Evolutionary conservation across 83 land plant species (phyloP).

Genomic region (Picea engelmannii): DNA sequence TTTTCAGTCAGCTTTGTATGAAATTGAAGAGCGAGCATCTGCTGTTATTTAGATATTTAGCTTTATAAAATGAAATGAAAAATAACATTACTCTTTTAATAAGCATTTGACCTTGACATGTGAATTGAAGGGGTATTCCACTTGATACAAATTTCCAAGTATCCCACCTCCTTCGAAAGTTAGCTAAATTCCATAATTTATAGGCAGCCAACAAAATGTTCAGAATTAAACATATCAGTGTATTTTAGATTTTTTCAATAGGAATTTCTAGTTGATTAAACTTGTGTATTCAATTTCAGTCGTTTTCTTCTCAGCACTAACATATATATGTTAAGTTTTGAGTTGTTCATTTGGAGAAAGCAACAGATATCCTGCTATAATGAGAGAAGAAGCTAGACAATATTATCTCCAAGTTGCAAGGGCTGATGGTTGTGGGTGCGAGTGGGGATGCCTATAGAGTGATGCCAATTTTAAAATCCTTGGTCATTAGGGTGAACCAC

Average conservation of each 20-base stretch:
- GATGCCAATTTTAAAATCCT: too few species aligned
- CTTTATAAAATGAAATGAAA: too few species aligned
- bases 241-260: neutral
- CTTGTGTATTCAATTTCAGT: too few species aligned
- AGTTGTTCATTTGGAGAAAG: neutral
- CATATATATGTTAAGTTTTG: neutral
- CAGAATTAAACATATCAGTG: neutral
- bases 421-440: too few species aligned
- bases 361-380: neutral
- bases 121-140: neutral
- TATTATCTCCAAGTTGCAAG: neutral
- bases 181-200: neutral
- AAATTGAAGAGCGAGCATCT: neutral
- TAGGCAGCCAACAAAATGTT: neutral
- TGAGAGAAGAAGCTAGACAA: neutral
- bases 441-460: too few species aligned
- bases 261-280: too few species aligned
- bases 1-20: conserved; percentile 43
- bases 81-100: neutral
- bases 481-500: too few species aligned
- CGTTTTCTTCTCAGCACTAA: neutral
- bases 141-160: neutral
- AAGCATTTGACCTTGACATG: neutral
- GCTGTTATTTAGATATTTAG: too few species aligned
- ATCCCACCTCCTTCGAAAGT: neutral